Evolutionary conservation across 106 monocot genomes (phyloP).

Genomic region (Allium sativum): DNA sequence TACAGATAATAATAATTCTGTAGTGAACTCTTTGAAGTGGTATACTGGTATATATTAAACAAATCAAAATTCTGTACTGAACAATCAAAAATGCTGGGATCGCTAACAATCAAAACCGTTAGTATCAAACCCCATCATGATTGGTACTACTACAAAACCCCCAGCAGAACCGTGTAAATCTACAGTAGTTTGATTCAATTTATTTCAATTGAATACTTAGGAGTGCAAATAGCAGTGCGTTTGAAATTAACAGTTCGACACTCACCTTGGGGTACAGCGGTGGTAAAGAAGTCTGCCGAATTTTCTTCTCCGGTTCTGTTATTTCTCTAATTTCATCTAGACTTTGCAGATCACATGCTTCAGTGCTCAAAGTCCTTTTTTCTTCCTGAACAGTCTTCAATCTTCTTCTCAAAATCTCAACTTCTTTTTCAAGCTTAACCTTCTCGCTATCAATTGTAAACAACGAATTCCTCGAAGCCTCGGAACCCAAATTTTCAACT

Average conservation of each 20-base stretch:
- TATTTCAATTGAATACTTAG: too few species aligned
- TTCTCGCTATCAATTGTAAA: conserved; percentile 40
- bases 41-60: too few species aligned
- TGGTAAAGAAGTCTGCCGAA: conserved; percentile 28
- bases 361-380: conserved; percentile 49
- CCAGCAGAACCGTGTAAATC: too few species aligned
- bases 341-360: conserved; percentile 36
- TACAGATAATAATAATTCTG: too few species aligned
- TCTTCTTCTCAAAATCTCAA: conserved; percentile 56
- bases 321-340: conserved; percentile 49
- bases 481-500: conserved; percentile 29
- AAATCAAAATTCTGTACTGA: too few species aligned
- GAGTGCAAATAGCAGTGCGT: too few species aligned
- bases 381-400: conserved; percentile 49
- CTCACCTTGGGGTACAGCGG: conserved; percentile 40
- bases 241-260: neutral
- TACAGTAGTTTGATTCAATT: too few species aligned
- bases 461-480: conserved; percentile 26
- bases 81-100: too few species aligned
- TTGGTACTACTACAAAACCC: too few species aligned
- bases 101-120: too few species aligned
- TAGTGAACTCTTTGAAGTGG: too few species aligned
- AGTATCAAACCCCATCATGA: too few species aligned
- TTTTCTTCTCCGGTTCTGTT: conserved; percentile 24
- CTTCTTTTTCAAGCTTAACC: conserved; percentile 53